Evolutionary conservation across 192 early-diverging fungal genomes (phyloP).

Genomic region (Linnemannia zychae): DNA sequence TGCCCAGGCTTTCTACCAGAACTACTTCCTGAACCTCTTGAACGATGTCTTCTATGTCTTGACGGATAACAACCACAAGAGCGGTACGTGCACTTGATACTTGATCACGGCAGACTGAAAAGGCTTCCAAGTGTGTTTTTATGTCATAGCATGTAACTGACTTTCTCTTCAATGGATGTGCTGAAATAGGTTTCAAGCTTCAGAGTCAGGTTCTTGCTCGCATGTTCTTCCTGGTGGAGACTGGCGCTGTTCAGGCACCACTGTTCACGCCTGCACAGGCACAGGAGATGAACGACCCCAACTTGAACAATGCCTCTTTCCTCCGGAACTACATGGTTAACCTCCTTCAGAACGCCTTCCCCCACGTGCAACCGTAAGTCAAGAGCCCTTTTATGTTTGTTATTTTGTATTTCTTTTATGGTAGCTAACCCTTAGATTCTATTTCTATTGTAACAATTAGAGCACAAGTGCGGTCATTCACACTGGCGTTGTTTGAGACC

Average conservation of each 20-base stretch:
- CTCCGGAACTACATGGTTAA: conserved; percentile 87
- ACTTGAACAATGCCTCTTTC: conserved; percentile 84
- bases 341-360: conserved; percentile 89
- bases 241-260: conserved; percentile 87
- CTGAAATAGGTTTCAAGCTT: conserved; percentile 84
- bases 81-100: conserved; percentile 70
- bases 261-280: conserved; percentile 83
- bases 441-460: conserved; percentile 52
- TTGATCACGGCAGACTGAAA: too few species aligned
- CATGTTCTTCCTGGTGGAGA: conserved; percentile 90
- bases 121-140: too few species aligned
- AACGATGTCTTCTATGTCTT: conserved; percentile 98
- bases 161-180: too few species aligned
- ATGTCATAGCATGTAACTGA: too few species aligned
- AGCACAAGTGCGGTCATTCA: conserved; percentile 88
- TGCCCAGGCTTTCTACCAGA: conserved; percentile 91
- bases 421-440: neutral
- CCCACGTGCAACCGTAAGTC: conserved; percentile 86
- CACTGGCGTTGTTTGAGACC: conserved; percentile 86
- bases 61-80: conserved; percentile 97
- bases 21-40: conserved; percentile 91
- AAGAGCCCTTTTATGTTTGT: neutral
- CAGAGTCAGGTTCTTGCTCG: conserved; percentile 92
- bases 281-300: conserved; percentile 66
- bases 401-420: neutral